Percentiles rank a stretch among this genome's conserved stretches.
phyloP scores from a whole-genome alignment of 1,139 yeast species.

The Hyphopichia khmerensis region DNA sequence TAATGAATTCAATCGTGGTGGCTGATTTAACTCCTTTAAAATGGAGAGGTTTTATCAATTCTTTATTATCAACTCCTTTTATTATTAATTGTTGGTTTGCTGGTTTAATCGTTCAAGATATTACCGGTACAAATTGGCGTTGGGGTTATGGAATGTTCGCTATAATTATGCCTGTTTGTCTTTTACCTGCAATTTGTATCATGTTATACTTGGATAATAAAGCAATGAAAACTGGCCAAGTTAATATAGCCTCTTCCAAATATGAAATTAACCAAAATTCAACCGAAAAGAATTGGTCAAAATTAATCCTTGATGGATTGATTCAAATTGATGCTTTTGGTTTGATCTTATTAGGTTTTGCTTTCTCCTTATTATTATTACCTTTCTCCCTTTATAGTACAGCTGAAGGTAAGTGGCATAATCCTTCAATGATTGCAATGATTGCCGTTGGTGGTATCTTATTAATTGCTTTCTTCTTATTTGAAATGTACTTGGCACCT shows the following conservation, averaged over 20 bases:
- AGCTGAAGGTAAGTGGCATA: slow-evolving; percentile 28
- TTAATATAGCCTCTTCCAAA: slow-evolving; percentile 6
- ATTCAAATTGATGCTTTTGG: slow-evolving; percentile 30
- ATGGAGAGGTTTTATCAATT: slow-evolving; percentile 28
- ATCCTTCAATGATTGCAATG: slow-evolving; percentile 40
- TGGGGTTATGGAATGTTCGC: slow-evolving; percentile 42
- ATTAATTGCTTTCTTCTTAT: slow-evolving; percentile 20
- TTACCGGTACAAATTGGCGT: slow-evolving; percentile 27
- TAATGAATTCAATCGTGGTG: slow-evolving; percentile 21
- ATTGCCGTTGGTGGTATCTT: slow-evolving; percentile 30
- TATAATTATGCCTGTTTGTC: slow-evolving; percentile 29
- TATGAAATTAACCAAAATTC: slow-evolving; percentile 1
- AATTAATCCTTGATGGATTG: slow-evolving; percentile 10
- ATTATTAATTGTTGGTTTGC: slow-evolving; percentile 32
- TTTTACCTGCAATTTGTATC: slow-evolving; percentile 24
- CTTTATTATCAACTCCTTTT: slow-evolving; percentile 26
- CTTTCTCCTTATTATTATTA: slow-evolving; percentile 24
- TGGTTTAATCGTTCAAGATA: slow-evolving; percentile 26
- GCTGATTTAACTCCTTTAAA: slow-evolving; percentile 33
- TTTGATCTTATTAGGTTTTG: slow-evolving; percentile 25
- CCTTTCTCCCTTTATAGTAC: slow-evolving; percentile 26
- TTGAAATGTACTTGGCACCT: slow-evolving; percentile 26
- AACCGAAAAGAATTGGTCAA: not conserved
- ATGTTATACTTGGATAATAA: slow-evolving; percentile 24
- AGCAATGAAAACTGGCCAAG: slow-evolving; percentile 17